These are phyloP conservation scores for Croton laevigatus DNA, from an alignment of 441 rosid species.

Conservation along the genomic window DNA sequence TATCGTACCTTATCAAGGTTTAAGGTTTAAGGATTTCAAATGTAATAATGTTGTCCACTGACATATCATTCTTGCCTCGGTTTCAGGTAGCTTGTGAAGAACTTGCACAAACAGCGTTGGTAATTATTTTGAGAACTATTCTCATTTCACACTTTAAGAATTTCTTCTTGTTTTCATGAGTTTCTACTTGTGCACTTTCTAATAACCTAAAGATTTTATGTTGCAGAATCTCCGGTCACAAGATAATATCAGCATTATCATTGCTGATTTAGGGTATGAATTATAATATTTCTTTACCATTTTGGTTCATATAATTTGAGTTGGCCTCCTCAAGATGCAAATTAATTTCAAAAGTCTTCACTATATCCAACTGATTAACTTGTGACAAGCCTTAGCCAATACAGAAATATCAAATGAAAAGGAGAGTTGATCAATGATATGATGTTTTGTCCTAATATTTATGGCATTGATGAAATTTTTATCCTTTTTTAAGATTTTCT, in stretches of 20 bases:
- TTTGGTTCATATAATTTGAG: neutral
- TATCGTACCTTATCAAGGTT: no score
- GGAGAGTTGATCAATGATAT: no score
- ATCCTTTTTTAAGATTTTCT: neutral
- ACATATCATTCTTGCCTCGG: conserved; percentile 19
- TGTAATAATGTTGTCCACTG: no score
- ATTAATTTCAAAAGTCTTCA: neutral
- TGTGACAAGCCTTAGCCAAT: no score
- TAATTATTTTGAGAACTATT: conserved; percentile 26
- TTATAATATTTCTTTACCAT: conserved; percentile 7
- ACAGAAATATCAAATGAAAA: no score
- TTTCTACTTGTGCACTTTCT: neutral
- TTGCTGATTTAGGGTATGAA: conserved; percentile 87
- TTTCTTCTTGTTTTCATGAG: no score
- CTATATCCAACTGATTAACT: no score
- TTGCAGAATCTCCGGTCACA: conserved; percentile 76
- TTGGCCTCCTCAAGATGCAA: neutral
- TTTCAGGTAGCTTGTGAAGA: conserved; percentile 85
- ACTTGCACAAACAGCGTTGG: conserved; percentile 77
- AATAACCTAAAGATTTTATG: conserved; percentile 14
- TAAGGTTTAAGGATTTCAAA: no score
- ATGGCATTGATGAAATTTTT: no score
- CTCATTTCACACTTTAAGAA: conserved; percentile 7
- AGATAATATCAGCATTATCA: conserved; percentile 78
- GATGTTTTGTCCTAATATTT: no score